These are phyloP conservation scores for Penicillium robsamsonii DNA, from an alignment of 495 filamentous ascomycete genomes.

Conservation along the genomic window DNA sequence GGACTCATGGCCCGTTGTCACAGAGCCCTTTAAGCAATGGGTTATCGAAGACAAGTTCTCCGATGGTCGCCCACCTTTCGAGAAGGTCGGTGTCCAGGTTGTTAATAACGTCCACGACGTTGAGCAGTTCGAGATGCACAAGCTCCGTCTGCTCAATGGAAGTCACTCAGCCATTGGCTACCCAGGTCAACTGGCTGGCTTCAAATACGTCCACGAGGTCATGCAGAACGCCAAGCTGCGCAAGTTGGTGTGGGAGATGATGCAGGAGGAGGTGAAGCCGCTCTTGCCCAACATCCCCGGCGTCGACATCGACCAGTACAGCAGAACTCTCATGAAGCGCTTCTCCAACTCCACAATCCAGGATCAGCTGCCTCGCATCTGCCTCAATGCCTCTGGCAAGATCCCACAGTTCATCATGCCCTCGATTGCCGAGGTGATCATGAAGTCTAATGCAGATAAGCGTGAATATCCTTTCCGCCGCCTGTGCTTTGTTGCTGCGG, in stretches of 20 bases:
- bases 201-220: constrained; percentile 48
- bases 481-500: constrained; percentile 44
- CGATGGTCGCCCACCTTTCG: constrained; percentile 46
- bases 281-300: constrained; percentile 43
- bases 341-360: constrained; percentile 50
- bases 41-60: constrained; percentile 49
- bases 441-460: background rate
- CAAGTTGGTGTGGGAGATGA: constrained; percentile 48
- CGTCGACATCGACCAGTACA: constrained; percentile 47
- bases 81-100: constrained; percentile 47
- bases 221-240: constrained; percentile 40
- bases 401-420: constrained; percentile 53
- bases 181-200: constrained; percentile 45
- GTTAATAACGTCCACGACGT: constrained; percentile 46
- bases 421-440: constrained; percentile 47
- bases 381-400: constrained; percentile 48
- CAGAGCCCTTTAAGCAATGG: constrained; percentile 52
- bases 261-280: constrained; percentile 51
- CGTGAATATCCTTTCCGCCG: constrained; percentile 36
- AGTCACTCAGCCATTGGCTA: constrained; percentile 48
- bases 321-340: constrained; percentile 45
- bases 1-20: constrained; percentile 49
- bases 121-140: constrained; percentile 51
- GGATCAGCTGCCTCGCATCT: constrained; percentile 48
- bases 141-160: constrained; percentile 49